Evolutionary conservation across 2,329 filamentous ascomycete genomes (phyloP).

Genomic region (Zymoseptoria ardabiliae): DNA sequence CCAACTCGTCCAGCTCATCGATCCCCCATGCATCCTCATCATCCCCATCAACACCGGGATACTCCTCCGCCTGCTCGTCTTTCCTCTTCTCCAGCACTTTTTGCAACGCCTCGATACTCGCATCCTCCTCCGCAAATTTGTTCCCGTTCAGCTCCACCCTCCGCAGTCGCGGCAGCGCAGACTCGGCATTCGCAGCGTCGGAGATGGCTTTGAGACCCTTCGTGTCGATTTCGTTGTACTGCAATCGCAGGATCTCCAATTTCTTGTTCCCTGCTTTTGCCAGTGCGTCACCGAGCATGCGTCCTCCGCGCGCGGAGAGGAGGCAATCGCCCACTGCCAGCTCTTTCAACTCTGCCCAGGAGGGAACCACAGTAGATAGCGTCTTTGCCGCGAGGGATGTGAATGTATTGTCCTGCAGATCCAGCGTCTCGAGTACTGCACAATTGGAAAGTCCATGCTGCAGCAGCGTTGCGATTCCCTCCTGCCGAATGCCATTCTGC

Average conservation of each 20-base stretch:
- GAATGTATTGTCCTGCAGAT: constrained; percentile 97
- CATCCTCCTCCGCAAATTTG: constrained; percentile 82
- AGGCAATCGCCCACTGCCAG: constrained; percentile 85
- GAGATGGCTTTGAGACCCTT: constrained; percentile 66
- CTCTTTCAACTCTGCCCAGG: constrained; percentile 71
- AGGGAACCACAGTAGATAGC: constrained; percentile 64
- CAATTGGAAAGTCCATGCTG: constrained; percentile 69
- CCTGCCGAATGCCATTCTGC: constrained; percentile 92
- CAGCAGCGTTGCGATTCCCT: constrained; percentile 78
- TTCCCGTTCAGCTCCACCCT: constrained; percentile 94
- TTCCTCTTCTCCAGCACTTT: constrained; percentile 44
- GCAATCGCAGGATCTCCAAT: constrained; percentile 72
- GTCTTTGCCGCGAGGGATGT: constrained; percentile 72
- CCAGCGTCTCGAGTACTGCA: constrained; percentile 63
- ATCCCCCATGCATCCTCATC: constrained; percentile 78
- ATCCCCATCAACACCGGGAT: constrained; percentile 51
- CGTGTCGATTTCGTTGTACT: constrained; percentile 90
- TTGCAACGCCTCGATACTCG: constrained; percentile 59
- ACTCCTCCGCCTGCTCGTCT: constrained; percentile 49
- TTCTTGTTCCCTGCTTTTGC: constrained; percentile 67
- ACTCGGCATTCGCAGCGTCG: constrained; percentile 52
- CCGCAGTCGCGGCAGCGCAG: constrained; percentile 64
- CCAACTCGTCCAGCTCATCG: constrained; percentile 79
- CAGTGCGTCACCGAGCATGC: constrained; percentile 66
- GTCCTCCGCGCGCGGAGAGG: constrained; percentile 67